These are phyloP conservation scores for Boletus tomentosulus DNA, from an alignment of 768 basidiomycete genomes.

Conservation along the genomic window DNA sequence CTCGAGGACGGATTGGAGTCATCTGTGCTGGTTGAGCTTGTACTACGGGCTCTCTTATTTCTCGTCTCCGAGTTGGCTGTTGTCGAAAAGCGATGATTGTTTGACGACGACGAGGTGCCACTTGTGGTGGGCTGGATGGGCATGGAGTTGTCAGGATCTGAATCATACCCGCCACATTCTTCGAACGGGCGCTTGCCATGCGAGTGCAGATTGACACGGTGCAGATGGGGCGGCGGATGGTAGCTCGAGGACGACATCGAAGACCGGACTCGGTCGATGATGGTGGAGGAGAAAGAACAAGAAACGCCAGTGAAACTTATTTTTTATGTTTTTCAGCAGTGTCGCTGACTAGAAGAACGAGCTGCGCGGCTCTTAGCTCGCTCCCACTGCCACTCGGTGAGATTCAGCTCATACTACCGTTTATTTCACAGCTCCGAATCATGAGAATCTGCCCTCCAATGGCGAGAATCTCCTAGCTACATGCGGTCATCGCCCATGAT, in stretches of 20 bases:
- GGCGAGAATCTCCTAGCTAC: too few species aligned
- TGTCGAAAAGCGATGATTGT: constrained; percentile 10
- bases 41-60: constrained; percentile 56
- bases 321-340: constrained; percentile 3
- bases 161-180: constrained; percentile 32
- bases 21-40: constrained; percentile 42
- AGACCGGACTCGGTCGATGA: constrained; percentile 7
- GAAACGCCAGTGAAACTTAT: background rate
- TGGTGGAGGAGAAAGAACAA: constrained; percentile 13
- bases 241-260: constrained; percentile 23
- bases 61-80: constrained; percentile 41
- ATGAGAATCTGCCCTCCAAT: too few species aligned
- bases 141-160: constrained; percentile 19
- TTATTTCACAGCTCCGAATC: too few species aligned
- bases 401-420: too few species aligned
- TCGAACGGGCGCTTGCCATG: constrained; percentile 32
- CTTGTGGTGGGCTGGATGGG: constrained; percentile 21
- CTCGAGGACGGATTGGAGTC: constrained; percentile 35
- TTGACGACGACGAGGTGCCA: constrained; percentile 20
- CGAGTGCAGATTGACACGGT: constrained; percentile 23
- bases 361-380: constrained; percentile 10
- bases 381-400: constrained; percentile 7
- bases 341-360: background rate
- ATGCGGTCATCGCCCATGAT: too few species aligned
- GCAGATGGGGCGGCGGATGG: constrained; percentile 22